Percentiles rank a stretch among this genome's conserved stretches.
phyloP scores from a whole-genome alignment of 176 grass and related monocot genomes.

The Zizania latifolia region DNA sequence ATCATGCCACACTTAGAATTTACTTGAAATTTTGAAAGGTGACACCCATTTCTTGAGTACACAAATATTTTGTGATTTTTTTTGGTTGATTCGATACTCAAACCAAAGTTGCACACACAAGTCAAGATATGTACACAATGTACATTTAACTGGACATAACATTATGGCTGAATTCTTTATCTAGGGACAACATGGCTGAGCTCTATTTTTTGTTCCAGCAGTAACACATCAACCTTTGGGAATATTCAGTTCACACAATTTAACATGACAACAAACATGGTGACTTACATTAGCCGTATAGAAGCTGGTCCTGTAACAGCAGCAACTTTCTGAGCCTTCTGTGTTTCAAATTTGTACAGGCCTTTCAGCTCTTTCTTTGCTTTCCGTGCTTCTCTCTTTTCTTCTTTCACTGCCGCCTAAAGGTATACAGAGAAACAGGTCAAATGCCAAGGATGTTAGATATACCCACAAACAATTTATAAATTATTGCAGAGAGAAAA shows the following conservation, averaged over 20 bases:
- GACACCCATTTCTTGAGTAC: not conserved
- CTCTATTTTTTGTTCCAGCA: not conserved
- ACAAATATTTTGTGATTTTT: not conserved
- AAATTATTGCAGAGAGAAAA: not conserved
- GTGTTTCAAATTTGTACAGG: constrained; percentile 75
- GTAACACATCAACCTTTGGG: not conserved
- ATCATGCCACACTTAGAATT: not conserved
- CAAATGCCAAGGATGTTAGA: constrained; percentile 15
- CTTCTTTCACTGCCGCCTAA: constrained; percentile 73
- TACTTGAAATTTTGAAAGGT: not conserved
- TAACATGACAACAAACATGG: not conserved
- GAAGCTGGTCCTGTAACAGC: constrained; percentile 86
- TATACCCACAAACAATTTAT: not conserved
- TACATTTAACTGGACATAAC: not conserved
- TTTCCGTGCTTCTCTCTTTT: constrained; percentile 71
- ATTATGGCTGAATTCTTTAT: not conserved
- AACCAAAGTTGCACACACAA: not conserved
- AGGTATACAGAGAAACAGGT: not conserved
- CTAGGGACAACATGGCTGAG: not conserved
- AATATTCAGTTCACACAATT: not conserved
- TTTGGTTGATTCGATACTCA: not conserved
- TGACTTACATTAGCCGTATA: constrained; percentile 60
- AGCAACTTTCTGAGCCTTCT: constrained; percentile 82
- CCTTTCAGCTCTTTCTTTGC: constrained; percentile 91
- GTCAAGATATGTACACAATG: not conserved